These are phyloP conservation scores for Cutaneotrichosporon daszewskae DNA, from an alignment of 1,284 basidiomycete species.

Conservation along the genomic window DNA sequence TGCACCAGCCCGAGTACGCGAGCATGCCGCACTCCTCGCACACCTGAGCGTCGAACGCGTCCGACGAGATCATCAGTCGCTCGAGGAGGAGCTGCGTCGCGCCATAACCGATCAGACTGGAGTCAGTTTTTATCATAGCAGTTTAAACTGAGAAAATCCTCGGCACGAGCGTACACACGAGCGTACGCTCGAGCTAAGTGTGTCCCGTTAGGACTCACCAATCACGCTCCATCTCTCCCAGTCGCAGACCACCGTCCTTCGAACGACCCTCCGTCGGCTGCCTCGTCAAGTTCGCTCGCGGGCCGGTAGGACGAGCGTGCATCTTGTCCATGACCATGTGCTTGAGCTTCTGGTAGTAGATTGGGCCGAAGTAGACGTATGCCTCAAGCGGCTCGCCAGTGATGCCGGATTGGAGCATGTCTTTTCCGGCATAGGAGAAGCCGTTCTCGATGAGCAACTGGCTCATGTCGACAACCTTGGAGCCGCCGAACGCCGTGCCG, in stretches of 20 bases:
- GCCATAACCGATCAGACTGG: constrained; percentile 81
- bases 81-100: constrained; percentile 94
- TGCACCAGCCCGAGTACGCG: constrained; percentile 90
- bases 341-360: constrained; percentile 78
- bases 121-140: background rate
- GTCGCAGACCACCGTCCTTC: constrained; percentile 89
- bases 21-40: constrained; percentile 92
- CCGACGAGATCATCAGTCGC: constrained; percentile 95
- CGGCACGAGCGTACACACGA: no score
- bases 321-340: constrained; percentile 99
- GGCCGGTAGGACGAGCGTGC: constrained; percentile 96
- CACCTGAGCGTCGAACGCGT: constrained; percentile 94
- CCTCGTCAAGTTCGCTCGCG: constrained; percentile 90
- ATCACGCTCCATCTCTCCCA: constrained; percentile 99
- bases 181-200: constrained; percentile 6
- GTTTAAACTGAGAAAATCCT: no score
- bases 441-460: constrained; percentile 89
- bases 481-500: constrained; percentile 88
- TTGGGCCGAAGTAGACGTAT: constrained; percentile 97
- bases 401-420: constrained; percentile 96
- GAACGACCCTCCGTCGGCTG: constrained; percentile 98
- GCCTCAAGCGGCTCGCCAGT: constrained; percentile 94
- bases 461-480: constrained; percentile 99
- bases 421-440: constrained; percentile 96
- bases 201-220: constrained; percentile 48